Base-by-base conservation (phyloP, 1,139 yeast species). In the Yamadazyma trypodendri region DNA sequence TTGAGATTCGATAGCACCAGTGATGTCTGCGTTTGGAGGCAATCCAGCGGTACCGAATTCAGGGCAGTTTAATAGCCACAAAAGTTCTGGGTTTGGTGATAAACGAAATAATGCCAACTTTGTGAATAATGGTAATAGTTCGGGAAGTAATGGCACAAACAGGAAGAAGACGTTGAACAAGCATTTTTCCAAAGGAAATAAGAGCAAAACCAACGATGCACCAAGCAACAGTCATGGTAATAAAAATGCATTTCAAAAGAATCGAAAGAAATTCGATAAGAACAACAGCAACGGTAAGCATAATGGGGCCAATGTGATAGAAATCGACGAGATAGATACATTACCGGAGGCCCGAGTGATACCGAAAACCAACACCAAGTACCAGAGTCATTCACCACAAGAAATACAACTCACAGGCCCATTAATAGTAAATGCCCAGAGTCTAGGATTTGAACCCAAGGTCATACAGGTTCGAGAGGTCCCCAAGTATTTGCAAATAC, bases 401-500 rank as follows among this genome's bases (percentile, higher is more conserved):
- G 67, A 63, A 28, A 41, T 58, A 6, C 39, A 43, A 14, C 32
- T 47, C 2, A 59, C 68, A 1, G 74, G 74, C 0, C 52, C 56
- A 1, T 36, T 68, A 12, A 52, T 61, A 25, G 36, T 47, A 4
- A 46, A 58, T 31, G 66, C 73, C 1, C 54, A 55, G 33, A 28
- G 39, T 12, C 43, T 63, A 10, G 74, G 74, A n/a, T 68, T 65
- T 42, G 37, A 23, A 6, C 39, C 40, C 13, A 52, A 42, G 24
- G 20, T 17, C 3, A 32, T 38, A 32, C 37, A 28, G 9, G 47
- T 59, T n/a, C 43, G 75, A 30, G 62, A 68, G 15, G 44, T 57
- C 1, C 75, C 77, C 11, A 61, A 62, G 38, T 70, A 60, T 44
- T 52, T 70, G 34, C 46, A 62, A 29, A 52, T 56, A 2, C 76